A percentile compares a stretch with the other conserved stretches of the same genome.
phyloP scores from a whole-genome alignment of 805 yeast species.

The Cyberlindnera lachancei region DNA sequence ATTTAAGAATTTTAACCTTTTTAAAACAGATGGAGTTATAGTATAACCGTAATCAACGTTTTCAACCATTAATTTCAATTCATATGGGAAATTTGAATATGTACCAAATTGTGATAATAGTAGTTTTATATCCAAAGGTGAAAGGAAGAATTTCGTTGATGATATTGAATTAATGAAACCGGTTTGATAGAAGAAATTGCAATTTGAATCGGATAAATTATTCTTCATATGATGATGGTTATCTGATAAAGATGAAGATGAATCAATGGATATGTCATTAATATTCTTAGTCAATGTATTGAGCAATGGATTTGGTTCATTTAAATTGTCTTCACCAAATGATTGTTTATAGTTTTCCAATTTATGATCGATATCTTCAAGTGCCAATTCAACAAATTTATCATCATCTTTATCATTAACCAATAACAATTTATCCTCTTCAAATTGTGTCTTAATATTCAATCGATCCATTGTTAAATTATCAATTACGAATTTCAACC shows the following conservation, averaged over 20 bases:
- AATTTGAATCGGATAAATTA: conserved; percentile 27
- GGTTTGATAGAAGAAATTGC: conserved; percentile 73
- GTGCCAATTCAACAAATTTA: conserved; percentile 45
- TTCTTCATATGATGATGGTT: not conserved
- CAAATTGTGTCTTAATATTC: conserved; percentile 41
- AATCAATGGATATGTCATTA: too few relatives aligned
- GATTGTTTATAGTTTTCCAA: conserved; percentile 33
- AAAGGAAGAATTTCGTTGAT: conserved; percentile 61
- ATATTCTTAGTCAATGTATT: too few relatives aligned
- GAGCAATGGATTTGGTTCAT: conserved; percentile 15
- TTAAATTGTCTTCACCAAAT: conserved; percentile 19
- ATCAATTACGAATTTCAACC: conserved; percentile 40
- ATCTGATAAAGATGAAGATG: conserved; percentile 8
- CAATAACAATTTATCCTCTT: conserved; percentile 53
- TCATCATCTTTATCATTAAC: conserved; percentile 56
- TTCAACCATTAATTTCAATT: conserved; percentile 55
- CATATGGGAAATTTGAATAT: conserved; percentile 63
- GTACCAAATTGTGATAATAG: conserved; percentile 53
- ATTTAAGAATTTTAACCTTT: conserved; percentile 63
- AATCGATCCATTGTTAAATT: conserved; percentile 56
- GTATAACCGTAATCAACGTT: conserved; percentile 61
- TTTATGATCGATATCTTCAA: conserved; percentile 42
- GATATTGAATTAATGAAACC: conserved; percentile 60
- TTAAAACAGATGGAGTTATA: conserved; percentile 48
- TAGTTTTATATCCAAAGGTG: conserved; percentile 75